Percentiles rank a stretch among this genome's conserved stretches.
phyloP scores from a whole-genome alignment of 1,284 basidiomycete species.

The Apiotrichum gracile region DNA sequence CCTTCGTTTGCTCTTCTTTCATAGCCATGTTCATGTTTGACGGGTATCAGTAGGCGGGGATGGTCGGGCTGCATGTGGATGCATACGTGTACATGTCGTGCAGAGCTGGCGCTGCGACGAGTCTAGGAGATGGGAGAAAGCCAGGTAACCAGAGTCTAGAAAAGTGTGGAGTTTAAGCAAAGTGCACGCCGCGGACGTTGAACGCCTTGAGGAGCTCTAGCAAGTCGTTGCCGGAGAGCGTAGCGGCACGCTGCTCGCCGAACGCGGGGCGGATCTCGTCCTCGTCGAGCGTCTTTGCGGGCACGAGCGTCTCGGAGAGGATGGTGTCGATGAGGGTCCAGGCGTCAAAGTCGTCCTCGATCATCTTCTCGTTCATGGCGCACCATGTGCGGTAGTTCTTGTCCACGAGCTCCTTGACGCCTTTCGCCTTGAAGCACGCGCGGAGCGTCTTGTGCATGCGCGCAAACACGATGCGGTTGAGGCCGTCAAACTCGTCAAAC shows the following conservation, averaged over 20 bases:
- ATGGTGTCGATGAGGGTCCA: slow-evolving; percentile 70
- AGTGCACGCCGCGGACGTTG: slow-evolving; percentile 76
- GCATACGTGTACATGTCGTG: slow-evolving; percentile 20
- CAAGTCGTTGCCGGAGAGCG: slow-evolving; percentile 79
- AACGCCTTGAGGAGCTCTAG: slow-evolving; percentile 74
- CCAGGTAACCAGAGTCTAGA: neutral
- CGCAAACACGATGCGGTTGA: slow-evolving; percentile 84
- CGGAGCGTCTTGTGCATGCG: slow-evolving; percentile 86
- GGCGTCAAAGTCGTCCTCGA: slow-evolving; percentile 66
- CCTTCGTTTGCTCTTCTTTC: too few relatives aligned
- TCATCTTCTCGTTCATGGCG: slow-evolving; percentile 71
- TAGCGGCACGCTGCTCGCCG: slow-evolving; percentile 65
- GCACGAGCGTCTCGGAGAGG: slow-evolving; percentile 51
- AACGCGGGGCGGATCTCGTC: slow-evolving; percentile 47
- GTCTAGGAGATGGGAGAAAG: neutral
- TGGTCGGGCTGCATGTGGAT: slow-evolving; percentile 14
- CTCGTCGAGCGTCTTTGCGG: slow-evolving; percentile 18
- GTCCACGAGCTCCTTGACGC: slow-evolving; percentile 90
- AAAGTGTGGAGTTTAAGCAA: slow-evolving; percentile 54
- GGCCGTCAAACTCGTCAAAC: slow-evolving; percentile 96
- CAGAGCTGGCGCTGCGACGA: too few relatives aligned
- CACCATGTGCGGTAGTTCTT: slow-evolving; percentile 94
- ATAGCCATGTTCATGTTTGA: too few relatives aligned
- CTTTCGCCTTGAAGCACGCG: slow-evolving; percentile 83
- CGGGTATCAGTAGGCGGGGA: too few relatives aligned